Conservation (phyloP, 352 stramenopile genomes). For the Phytopythium litorale region DNA sequence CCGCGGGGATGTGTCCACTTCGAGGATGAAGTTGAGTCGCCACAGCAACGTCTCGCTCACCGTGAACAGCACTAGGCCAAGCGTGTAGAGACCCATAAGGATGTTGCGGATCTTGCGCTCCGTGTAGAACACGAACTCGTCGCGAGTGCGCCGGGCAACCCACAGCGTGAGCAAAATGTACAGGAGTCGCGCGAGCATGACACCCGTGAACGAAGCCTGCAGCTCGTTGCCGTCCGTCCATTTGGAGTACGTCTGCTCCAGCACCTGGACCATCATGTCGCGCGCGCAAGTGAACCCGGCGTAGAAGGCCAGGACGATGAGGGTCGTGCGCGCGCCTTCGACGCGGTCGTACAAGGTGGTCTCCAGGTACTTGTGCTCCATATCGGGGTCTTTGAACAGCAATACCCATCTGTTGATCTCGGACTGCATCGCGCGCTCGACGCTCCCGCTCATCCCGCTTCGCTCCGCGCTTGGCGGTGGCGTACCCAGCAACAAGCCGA, state of each 20-base stretch:
- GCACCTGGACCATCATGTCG: conserved; percentile 49
- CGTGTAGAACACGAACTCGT: conserved; percentile 52
- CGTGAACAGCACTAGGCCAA: conserved; percentile 53
- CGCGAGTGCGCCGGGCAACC: conserved; percentile 28
- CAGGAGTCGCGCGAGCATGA: conserved; percentile 30
- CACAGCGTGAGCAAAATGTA: conserved; percentile 23
- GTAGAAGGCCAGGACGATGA: conserved; percentile 55
- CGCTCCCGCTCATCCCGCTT: conserved; percentile 10
- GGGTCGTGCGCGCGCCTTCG: conserved; percentile 54
- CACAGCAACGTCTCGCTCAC: conserved; percentile 48
- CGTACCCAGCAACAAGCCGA: conserved; percentile 51
- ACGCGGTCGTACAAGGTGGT: conserved; percentile 56
- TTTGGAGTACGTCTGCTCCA: conserved; percentile 23
- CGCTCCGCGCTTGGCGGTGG: conserved; percentile 21
- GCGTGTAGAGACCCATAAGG: conserved; percentile 49
- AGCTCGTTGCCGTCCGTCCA: conserved; percentile 40
- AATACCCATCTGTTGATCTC: conserved; percentile 62
- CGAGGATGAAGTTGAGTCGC: conserved; percentile 49
- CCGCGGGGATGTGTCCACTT: conserved; percentile 55
- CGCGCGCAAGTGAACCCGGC: conserved; percentile 63
- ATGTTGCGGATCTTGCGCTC: conserved; percentile 64
- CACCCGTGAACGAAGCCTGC: conserved; percentile 20
- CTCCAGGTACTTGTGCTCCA: conserved; percentile 76
- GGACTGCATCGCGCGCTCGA: conserved; percentile 61
- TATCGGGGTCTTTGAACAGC: conserved; percentile 61